A percentile compares a stretch with the other conserved stretches of the same genome.
Evolutionary conservation across 495 filamentous ascomycete genomes (phyloP).

Genomic region (Saxophila tyrrhenica): DNA sequence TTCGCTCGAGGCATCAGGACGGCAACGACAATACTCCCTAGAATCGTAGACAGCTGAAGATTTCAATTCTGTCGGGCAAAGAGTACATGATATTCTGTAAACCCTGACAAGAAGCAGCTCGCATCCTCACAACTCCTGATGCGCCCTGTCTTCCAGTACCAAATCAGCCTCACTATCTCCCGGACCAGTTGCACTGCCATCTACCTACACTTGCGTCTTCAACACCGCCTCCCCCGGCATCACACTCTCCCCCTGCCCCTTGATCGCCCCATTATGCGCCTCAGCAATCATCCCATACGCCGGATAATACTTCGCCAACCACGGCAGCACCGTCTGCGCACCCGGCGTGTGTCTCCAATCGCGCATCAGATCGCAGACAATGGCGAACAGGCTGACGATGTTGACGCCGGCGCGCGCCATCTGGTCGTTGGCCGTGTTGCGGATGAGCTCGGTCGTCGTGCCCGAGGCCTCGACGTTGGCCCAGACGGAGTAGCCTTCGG

Average conservation of each 20-base stretch:
- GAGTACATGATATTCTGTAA: too few species aligned
- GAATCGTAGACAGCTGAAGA: too few species aligned
- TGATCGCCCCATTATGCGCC: conserved; percentile 38
- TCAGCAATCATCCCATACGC: conserved; percentile 41
- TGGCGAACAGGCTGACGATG: conserved; percentile 49
- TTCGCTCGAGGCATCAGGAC: too few species aligned
- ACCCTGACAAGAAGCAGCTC: too few species aligned
- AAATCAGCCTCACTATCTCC: too few species aligned
- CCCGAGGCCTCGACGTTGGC: conserved; percentile 66
- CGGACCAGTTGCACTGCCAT: background rate
- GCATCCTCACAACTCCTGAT: too few species aligned
- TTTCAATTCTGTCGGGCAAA: too few species aligned
- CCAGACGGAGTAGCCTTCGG: conserved; percentile 65
- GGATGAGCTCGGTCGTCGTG: conserved; percentile 44
- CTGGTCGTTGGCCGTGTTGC: conserved; percentile 50
- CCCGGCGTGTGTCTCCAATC: conserved; percentile 68
- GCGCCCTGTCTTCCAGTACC: too few species aligned
- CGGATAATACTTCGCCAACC: conserved; percentile 46
- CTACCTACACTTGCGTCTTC: conserved; percentile 1
- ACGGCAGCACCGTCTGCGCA: conserved; percentile 48
- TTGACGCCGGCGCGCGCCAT: conserved; percentile 60
- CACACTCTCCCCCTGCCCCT: conserved; percentile 37
- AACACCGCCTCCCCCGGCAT: conserved; percentile 36
- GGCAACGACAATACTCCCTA: too few species aligned
- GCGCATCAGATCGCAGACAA: conserved; percentile 63